Base-by-base conservation (phyloP, 495 filamentous ascomycete species). In the Annulohypoxylon maeteangense region DNA sequence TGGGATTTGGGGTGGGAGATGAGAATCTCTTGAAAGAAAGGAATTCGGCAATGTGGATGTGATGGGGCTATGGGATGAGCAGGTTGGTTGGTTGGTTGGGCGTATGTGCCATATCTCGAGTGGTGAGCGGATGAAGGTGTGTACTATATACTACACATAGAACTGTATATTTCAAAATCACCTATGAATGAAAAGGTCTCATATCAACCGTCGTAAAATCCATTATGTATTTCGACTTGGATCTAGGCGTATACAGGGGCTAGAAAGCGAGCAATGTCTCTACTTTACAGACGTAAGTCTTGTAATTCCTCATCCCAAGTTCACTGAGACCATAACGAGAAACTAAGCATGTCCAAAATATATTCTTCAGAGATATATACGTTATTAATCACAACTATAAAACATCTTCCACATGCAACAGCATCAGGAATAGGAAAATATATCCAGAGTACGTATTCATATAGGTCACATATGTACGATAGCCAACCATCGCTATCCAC, bases 71-170 rank as follows among this genome's bases (percentile, higher is more conserved):
- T 44, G 40, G 23, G 18, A 10, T 4, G 45, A n/a, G 45, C 7
- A 50, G 48, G 25, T 14, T 8, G 48, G 25, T 53, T 8, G 48
- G 25, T 53, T 29, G 48, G 4, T 25, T 34, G 18, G 45, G 23
- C 10, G 29, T 7, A 57, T 27, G 6, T 36, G 34, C 12, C 10
- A 14, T 23, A 11, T 10, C 18, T n/a, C 7, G 12, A 25, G 12
- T 16, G 32, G 6, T 27, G 32, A n/a, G 16, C 3, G 53, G 29
- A 23, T 10, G 23, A 16, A 34, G 29, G 32, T 25, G 60, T 63
- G 63, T 58, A 65, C 36, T 40, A 67, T 64, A 67, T 67, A 71
- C 42, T 38, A 55, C 68, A 27, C 58, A 67, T 71, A 71, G 63
- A 72, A 64, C 45, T 72, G 69, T 72, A 67, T 55, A 72, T 59